A percentile compares a stretch with the other conserved stretches of the same genome.
phyloP scores from a whole-genome alignment of 345 rosid species.

The Tarenaya hassleriana region DNA sequence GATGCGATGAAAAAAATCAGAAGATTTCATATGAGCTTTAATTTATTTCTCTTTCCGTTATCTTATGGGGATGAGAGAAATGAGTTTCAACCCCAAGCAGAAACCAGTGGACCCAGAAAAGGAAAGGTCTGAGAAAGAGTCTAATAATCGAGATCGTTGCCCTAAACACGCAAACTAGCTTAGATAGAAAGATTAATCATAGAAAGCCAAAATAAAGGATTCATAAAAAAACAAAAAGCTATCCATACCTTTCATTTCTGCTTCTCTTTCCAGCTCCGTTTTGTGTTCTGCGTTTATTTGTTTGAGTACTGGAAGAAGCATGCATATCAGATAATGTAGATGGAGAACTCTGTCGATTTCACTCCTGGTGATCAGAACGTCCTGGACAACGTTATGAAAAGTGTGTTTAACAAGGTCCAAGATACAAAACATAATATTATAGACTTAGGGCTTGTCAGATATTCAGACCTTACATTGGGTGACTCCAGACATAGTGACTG shows the following conservation, averaged over 20 bases:
- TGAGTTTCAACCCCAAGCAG: background rate
- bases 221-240: background rate
- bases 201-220: background rate
- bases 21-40: constrained; percentile 17
- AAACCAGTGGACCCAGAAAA: background rate
- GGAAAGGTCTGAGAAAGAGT: background rate
- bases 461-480: constrained; percentile 69
- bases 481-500: constrained; percentile 45
- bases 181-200: constrained; percentile 1
- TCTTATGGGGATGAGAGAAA: too few species aligned
- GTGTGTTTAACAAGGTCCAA: constrained; percentile 8
- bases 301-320: constrained; percentile 86
- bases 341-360: constrained; percentile 60
- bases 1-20: constrained; percentile 20
- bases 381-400: constrained; percentile 43
- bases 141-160: background rate
- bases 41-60: too few species aligned
- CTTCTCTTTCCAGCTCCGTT: constrained; percentile 60
- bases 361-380: constrained; percentile 40
- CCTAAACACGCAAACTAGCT: constrained; percentile 2
- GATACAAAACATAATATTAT: constrained; percentile 9
- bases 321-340: constrained; percentile 78
- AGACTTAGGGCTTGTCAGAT: constrained; percentile 23
- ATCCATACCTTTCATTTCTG: constrained; percentile 48
- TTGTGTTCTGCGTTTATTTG: constrained; percentile 59